Conservation (phyloP, 1,139 yeast species). For the Wickerhamomyces sp. region DNA sequence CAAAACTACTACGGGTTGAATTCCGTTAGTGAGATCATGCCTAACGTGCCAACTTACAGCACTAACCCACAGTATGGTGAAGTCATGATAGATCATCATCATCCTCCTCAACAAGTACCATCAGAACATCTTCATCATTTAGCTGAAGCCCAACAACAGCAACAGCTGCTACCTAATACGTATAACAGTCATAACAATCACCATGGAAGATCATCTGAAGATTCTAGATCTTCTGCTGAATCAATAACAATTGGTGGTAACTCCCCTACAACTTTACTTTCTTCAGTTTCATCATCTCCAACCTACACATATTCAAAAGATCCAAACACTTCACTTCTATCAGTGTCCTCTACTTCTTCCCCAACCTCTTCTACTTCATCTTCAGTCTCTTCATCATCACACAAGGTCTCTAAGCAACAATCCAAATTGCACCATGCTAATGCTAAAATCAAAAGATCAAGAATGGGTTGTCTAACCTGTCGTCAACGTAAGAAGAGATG, state of each 20-base stretch:
- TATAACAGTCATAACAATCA: not conserved
- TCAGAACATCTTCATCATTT: not conserved
- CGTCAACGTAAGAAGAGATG: constrained; percentile 70
- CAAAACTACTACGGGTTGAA: not conserved
- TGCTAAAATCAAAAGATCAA: constrained; percentile 20
- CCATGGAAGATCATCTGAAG: not conserved
- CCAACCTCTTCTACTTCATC: not conserved
- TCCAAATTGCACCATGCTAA: not conserved
- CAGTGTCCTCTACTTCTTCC: not conserved
- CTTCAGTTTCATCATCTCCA: not conserved
- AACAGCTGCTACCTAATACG: not conserved
- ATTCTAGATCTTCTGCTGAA: not conserved
- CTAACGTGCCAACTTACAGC: not conserved
- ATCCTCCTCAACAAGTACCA: too few relatives aligned
- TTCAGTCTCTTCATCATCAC: not conserved
- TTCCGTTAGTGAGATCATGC: not conserved
- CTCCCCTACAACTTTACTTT: not conserved
- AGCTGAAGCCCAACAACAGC: not conserved
- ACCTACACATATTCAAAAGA: not conserved
- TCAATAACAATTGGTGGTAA: not conserved
- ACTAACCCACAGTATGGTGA: not conserved
- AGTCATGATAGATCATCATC: not conserved
- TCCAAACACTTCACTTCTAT: not conserved
- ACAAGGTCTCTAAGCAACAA: not conserved
- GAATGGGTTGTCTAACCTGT: constrained; percentile 66